phyloP scores from a whole-genome alignment of 768 basidiomycete genomes.

The Tulasnella sp. region DNA sequence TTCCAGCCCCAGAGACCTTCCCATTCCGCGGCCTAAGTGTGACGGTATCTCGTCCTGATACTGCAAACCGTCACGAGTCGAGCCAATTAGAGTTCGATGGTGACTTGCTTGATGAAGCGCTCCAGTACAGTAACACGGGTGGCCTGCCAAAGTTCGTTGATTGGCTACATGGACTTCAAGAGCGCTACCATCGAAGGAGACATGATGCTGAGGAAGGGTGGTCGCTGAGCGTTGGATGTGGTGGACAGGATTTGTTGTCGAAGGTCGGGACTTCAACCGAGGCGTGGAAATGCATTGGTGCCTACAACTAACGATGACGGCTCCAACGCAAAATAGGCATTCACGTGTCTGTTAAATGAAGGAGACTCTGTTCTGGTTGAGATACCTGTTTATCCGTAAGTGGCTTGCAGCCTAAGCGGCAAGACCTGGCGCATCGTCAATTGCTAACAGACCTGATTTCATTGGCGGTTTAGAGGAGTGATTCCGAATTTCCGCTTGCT shows the following conservation, averaged over 20 bases:
- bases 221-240: slow-evolving; percentile 71
- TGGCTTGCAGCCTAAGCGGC: slow-evolving; percentile 15
- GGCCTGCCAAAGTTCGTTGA: slow-evolving; percentile 60
- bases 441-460: neutral
- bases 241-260: slow-evolving; percentile 84
- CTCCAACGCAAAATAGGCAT: slow-evolving; percentile 48
- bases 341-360: slow-evolving; percentile 64
- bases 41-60: slow-evolving; percentile 47
- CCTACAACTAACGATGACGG: neutral
- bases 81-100: slow-evolving; percentile 53
- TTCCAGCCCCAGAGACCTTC: slow-evolving; percentile 86
- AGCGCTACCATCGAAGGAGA: slow-evolving; percentile 57
- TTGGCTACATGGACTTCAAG: slow-evolving; percentile 73
- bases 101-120: slow-evolving; percentile 55
- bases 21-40: slow-evolving; percentile 80
- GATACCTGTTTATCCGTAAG: slow-evolving; percentile 60
- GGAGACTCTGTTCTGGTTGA: slow-evolving; percentile 82
- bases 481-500: slow-evolving; percentile 59
- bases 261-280: slow-evolving; percentile 51
- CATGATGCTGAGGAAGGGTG: slow-evolving; percentile 61
- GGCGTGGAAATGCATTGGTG: neutral
- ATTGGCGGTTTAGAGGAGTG: slow-evolving; percentile 49
- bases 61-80: slow-evolving; percentile 24
- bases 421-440: slow-evolving; percentile 4
- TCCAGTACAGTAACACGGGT: slow-evolving; percentile 77